A percentile compares a stretch with the other conserved stretches of the same genome.
Evolutionary conservation across 2,329 filamentous ascomycete genomes (phyloP).

Genomic region (Epichloe gansuensis): DNA sequence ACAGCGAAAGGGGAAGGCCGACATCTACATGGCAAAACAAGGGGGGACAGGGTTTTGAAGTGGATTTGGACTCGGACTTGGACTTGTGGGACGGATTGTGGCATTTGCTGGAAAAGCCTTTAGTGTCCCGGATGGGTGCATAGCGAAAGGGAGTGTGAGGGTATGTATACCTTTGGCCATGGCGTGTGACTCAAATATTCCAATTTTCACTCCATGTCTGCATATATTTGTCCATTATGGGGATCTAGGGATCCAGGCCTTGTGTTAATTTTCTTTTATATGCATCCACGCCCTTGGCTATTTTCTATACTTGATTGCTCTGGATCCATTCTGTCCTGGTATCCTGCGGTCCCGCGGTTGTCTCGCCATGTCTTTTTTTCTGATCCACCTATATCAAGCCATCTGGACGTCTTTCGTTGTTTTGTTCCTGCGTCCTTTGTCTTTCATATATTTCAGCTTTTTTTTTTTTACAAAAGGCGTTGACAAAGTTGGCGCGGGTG

Average conservation of each 20-base stretch:
- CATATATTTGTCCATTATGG: conserved; percentile 5
- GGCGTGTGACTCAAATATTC: conserved; percentile 21
- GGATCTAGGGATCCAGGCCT: neutral
- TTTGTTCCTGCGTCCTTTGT: neutral
- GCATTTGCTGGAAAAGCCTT: conserved; percentile 31
- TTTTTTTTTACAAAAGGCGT: neutral
- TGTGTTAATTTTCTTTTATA: neutral
- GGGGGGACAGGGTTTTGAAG: neutral
- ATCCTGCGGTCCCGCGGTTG: neutral
- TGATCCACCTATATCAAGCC: neutral
- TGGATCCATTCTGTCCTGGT: neutral
- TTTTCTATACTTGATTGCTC: neutral
- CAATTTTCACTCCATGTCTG: conserved; percentile 16
- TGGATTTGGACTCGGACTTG: conserved; percentile 11
- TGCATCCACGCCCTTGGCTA: neutral
- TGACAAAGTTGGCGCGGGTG: neutral
- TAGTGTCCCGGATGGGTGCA: conserved; percentile 28
- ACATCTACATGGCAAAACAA: conserved; percentile 4
- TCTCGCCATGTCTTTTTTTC: neutral
- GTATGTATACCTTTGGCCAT: conserved; percentile 23
- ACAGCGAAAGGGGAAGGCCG: conserved; percentile 19
- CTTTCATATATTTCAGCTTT: neutral
- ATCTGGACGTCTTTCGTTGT: neutral
- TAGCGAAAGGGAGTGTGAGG: conserved; percentile 32
- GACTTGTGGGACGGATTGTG: conserved; percentile 11